Evolutionary conservation across 306 rosid genomes (phyloP).

Genomic region (Fragaria vesca): DNA sequence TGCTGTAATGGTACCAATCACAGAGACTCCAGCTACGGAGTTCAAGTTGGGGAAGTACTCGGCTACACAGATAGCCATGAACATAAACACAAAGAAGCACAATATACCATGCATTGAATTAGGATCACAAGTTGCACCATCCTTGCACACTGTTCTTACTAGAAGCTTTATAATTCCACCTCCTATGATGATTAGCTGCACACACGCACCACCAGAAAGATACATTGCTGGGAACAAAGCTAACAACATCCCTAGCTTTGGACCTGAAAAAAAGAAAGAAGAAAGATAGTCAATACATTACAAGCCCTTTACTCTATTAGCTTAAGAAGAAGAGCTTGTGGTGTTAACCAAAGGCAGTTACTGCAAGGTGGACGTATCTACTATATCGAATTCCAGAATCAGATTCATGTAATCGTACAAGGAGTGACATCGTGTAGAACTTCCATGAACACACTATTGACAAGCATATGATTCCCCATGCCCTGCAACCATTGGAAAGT

Average conservation of each 20-base stretch:
- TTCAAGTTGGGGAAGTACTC: conserved; percentile 13
- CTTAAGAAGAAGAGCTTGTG: not conserved
- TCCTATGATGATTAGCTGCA: conserved; percentile 55
- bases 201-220: conserved; percentile 55
- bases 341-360: conserved; percentile 47
- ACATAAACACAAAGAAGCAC: conserved; percentile 9
- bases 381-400: conserved; percentile 48
- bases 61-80: conserved; percentile 9
- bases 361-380: conserved; percentile 52
- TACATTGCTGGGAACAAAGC: conserved; percentile 51
- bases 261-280: conserved; percentile 31
- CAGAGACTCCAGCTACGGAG: conserved; percentile 7
- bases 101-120: not conserved
- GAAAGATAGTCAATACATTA: not conserved
- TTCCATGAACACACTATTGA: conserved; percentile 55
- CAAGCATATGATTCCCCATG: conserved; percentile 59
- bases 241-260: conserved; percentile 37
- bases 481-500: conserved; percentile 33
- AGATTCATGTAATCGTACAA: conserved; percentile 54
- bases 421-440: conserved; percentile 59
- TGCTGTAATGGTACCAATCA: conserved; percentile 1
- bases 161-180: conserved; percentile 27
- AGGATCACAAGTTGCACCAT: conserved; percentile 10
- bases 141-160: conserved; percentile 6
- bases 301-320: not conserved